Percentiles rank a stretch among this genome's conserved stretches.
phyloP scores from a whole-genome alignment of 495 filamentous ascomycete species.

The Aspergillus haitiensis region DNA sequence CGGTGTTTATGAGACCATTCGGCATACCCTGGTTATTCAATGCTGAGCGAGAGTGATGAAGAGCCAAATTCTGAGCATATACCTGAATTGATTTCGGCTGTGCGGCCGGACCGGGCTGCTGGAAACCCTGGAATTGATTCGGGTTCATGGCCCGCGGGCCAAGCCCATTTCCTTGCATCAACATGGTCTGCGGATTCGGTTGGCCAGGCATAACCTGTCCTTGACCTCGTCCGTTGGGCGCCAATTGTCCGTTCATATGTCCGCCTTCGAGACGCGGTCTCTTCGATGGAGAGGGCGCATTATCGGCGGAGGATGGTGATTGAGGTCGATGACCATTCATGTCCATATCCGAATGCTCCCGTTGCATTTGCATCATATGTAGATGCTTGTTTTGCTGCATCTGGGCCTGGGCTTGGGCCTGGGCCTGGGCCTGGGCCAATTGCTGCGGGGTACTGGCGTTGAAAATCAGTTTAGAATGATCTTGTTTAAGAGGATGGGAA shows the following conservation, averaged over 20 bases:
- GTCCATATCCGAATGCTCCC: slow-evolving; percentile 83
- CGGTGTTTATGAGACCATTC: slow-evolving; percentile 59
- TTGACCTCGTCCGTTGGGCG: slow-evolving; percentile 74
- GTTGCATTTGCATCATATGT: slow-evolving; percentile 73
- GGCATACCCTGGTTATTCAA: slow-evolving; percentile 70
- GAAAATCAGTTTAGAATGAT: background rate
- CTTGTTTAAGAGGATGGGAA: slow-evolving; percentile 6
- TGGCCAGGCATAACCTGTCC: slow-evolving; percentile 70
- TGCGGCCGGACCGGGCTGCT: slow-evolving; percentile 53
- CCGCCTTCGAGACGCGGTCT: slow-evolving; percentile 80
- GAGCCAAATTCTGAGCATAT: slow-evolving; percentile 79
- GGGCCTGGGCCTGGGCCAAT: slow-evolving; percentile 35
- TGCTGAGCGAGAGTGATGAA: slow-evolving; percentile 67
- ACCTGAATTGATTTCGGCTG: slow-evolving; percentile 82
- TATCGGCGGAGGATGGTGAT: slow-evolving; percentile 79
- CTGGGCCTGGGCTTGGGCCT: slow-evolving; percentile 24
- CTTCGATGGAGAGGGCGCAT: slow-evolving; percentile 90
- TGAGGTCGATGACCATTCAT: slow-evolving; percentile 78
- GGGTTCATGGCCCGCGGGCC: slow-evolving; percentile 69
- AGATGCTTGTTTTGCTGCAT: slow-evolving; percentile 68
- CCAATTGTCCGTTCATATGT: slow-evolving; percentile 73
- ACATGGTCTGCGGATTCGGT: slow-evolving; percentile 63
- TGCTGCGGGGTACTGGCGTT: slow-evolving; percentile 45
- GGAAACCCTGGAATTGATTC: slow-evolving; percentile 75
- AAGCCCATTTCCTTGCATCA: slow-evolving; percentile 71